A percentile compares a stretch with the other conserved stretches of the same genome.
These are phyloP conservation scores for Yamadazyma epiphylla DNA, from an alignment of 1,139 yeast species.

Conservation along the genomic window DNA sequence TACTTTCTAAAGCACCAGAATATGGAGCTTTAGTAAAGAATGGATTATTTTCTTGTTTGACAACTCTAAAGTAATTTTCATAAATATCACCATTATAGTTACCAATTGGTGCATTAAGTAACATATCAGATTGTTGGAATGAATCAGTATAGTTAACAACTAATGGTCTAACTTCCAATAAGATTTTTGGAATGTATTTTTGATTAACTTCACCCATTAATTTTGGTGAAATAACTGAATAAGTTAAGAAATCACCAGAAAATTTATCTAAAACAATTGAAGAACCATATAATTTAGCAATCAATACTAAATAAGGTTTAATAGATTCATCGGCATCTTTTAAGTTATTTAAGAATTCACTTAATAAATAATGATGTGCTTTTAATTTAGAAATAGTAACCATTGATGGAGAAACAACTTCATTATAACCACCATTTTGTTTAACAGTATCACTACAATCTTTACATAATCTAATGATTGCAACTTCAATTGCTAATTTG, in stretches of 20 bases:
- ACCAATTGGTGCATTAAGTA: slow-evolving; percentile 85
- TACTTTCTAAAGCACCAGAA: slow-evolving; percentile 43
- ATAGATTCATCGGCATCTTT: slow-evolving; percentile 19
- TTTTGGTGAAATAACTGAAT: slow-evolving; percentile 47
- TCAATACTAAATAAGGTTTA: slow-evolving; percentile 25
- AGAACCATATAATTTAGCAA: slow-evolving; percentile 56
- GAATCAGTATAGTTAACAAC: slow-evolving; percentile 86
- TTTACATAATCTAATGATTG: slow-evolving; percentile 44
- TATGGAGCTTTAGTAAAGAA: slow-evolving; percentile 60
- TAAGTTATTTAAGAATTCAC: slow-evolving; percentile 36
- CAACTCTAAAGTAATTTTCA: slow-evolving; percentile 62
- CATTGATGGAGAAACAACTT: slow-evolving; percentile 52
- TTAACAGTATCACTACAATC: slow-evolving; percentile 44
- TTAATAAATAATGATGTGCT: slow-evolving; percentile 54
- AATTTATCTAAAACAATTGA: slow-evolving; percentile 68
- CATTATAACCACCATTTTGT: slow-evolving; percentile 46
- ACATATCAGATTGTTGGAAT: slow-evolving; percentile 79
- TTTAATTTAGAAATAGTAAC: slow-evolving; percentile 56
- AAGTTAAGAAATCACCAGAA: slow-evolving; percentile 73
- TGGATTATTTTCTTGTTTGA: slow-evolving; percentile 52
- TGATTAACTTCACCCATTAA: slow-evolving; percentile 45
- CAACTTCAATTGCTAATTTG: slow-evolving; percentile 35
- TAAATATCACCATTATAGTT: slow-evolving; percentile 82
- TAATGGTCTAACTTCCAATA: slow-evolving; percentile 58
- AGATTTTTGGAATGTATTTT: slow-evolving; percentile 38